Conservation (phyloP, 257 asterid species). For the Catharanthus roseus region DNA sequence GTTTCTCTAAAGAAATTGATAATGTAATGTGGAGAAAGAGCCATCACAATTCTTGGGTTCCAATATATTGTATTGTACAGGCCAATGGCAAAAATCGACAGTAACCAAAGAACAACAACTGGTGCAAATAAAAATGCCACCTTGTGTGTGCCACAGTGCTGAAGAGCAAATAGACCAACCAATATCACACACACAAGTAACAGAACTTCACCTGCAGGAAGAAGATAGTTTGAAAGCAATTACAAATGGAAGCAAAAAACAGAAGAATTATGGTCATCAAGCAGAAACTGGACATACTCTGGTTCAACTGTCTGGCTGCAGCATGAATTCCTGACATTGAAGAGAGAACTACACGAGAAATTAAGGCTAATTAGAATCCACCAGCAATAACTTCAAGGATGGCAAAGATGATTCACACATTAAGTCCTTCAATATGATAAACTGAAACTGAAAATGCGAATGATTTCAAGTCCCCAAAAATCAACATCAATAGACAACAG, state of each 20-base stretch:
- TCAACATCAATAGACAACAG: not conserved
- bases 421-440: not conserved
- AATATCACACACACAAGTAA: constrained; percentile 61
- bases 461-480: not conserved
- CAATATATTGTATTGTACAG: constrained; percentile 64
- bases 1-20: constrained; percentile 60
- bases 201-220: constrained; percentile 51
- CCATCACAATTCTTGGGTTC: constrained; percentile 70
- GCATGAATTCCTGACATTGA: constrained; percentile 40
- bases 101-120: constrained; percentile 74
- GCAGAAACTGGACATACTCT: constrained; percentile 22
- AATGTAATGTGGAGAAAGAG: constrained; percentile 86
- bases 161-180: constrained; percentile 93
- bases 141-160: constrained; percentile 87
- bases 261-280: constrained; percentile 4
- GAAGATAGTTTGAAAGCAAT: constrained; percentile 8
- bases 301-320: constrained; percentile 22
- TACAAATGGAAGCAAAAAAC: constrained; percentile 1
- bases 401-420: not conserved
- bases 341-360: constrained; percentile 41
- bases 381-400: not conserved
- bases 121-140: constrained; percentile 95
- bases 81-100: constrained; percentile 65
- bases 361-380: constrained; percentile 7
- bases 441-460: not conserved